Percentiles rank a stretch among this genome's conserved stretches.
These are phyloP conservation scores for Calendula officinalis DNA, from an alignment of 129 eudicot species.

Conservation along the genomic window DNA sequence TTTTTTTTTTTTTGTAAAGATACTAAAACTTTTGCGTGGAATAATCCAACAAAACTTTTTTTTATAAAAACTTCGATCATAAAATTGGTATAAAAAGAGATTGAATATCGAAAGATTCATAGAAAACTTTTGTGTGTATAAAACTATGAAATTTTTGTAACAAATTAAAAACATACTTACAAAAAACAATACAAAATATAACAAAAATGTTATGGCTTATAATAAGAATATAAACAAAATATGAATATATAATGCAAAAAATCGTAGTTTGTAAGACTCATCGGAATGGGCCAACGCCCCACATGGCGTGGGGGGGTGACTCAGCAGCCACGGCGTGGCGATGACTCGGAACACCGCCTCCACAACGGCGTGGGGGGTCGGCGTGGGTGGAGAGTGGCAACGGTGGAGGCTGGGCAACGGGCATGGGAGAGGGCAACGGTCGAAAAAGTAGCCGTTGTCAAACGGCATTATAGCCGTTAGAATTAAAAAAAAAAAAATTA, in stretches of 20 bases:
- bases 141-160: not conserved
- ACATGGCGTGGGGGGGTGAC: too few relatives aligned
- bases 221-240: not conserved
- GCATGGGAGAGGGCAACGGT: too few relatives aligned
- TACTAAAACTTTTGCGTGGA: not conserved
- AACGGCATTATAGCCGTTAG: too few relatives aligned
- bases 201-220: not conserved
- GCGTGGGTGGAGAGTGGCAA: too few relatives aligned
- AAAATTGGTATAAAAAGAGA: not conserved
- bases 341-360: too few relatives aligned
- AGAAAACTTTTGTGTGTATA: not conserved
- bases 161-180: not conserved
- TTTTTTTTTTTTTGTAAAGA: constrained; percentile 4
- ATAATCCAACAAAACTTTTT: not conserved
- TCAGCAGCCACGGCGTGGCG: too few relatives aligned
- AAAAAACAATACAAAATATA: not conserved
- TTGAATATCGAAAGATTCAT: not conserved
- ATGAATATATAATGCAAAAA: not conserved
- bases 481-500: too few relatives aligned
- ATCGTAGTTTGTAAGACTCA: not conserved
- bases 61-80: not conserved
- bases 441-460: too few relatives aligned
- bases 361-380: too few relatives aligned
- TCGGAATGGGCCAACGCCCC: too few relatives aligned
- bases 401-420: too few relatives aligned